These are phyloP conservation scores for Myxozyma melibiosi DNA, from an alignment of 805 yeast genomes.

Conservation along the genomic window DNA sequence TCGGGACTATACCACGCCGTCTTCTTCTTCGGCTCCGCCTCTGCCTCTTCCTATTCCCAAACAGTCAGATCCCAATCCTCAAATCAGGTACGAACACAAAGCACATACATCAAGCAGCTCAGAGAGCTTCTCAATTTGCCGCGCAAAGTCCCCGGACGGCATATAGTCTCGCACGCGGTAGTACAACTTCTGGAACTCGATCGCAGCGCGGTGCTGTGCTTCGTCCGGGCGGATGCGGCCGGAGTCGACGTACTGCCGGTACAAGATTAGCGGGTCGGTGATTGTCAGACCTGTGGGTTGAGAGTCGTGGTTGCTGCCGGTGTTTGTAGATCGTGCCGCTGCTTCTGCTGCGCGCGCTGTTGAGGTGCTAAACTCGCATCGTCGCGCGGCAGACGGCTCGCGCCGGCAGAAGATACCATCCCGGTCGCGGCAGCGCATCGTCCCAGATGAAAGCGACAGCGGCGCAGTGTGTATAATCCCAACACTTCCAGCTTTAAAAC, in stretches of 20 bases:
- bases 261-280: conserved; percentile 65
- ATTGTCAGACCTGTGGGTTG: conserved; percentile 43
- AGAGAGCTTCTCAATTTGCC: conserved; percentile 45
- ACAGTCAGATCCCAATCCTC: background rate
- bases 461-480: too few relatives aligned
- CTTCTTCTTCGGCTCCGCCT: conserved; percentile 12
- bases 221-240: conserved; percentile 60
- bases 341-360: too few relatives aligned
- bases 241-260: conserved; percentile 54
- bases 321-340: too few relatives aligned
- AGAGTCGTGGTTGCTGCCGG: background rate
- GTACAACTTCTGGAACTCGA: conserved; percentile 63
- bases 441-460: too few relatives aligned
- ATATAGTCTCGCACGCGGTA: conserved; percentile 59
- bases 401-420: too few relatives aligned
- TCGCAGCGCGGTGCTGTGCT: conserved; percentile 62
- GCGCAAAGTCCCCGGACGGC: conserved; percentile 54
- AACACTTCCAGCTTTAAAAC: too few relatives aligned
- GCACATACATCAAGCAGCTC: conserved; percentile 43
- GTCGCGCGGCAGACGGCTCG: too few relatives aligned
- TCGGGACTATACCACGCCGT: conserved; percentile 14
- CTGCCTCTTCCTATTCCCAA: background rate
- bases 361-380: too few relatives aligned
- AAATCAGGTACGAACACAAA: background rate
- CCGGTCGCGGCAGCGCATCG: too few relatives aligned